Conservation (phyloP, 139 green algal species). For the Haematococcus lacustris region DNA sequence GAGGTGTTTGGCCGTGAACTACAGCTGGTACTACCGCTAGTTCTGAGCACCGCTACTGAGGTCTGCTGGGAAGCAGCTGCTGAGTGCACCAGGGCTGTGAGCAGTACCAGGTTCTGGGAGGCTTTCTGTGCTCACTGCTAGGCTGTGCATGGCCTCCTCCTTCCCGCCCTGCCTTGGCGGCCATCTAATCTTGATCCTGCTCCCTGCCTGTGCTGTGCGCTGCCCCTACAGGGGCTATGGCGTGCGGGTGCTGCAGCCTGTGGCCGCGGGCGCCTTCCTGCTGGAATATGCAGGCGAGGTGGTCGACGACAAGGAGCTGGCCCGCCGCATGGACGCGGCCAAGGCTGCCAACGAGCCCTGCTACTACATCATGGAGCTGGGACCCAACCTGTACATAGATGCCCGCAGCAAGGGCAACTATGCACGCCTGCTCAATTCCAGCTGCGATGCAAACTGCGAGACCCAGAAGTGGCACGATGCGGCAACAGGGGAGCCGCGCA, state of each 20-base stretch:
- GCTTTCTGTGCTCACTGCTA: too few relatives aligned
- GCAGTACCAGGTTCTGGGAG: too few relatives aligned
- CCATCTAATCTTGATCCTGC: too few relatives aligned
- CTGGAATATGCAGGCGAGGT: conserved; percentile 82
- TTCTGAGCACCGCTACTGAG: too few relatives aligned
- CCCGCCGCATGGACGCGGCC: conserved; percentile 52
- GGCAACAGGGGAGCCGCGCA: conserved; percentile 33
- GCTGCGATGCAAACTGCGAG: conserved; percentile 83
- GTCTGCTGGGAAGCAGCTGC: too few relatives aligned
- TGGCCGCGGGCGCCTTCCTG: conserved; percentile 62
- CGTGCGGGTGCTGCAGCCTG: conserved; percentile 41
- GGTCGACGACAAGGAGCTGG: conserved; percentile 33
- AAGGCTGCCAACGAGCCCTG: conserved; percentile 13
- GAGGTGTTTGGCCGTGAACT: too few relatives aligned
- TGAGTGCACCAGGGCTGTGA: too few relatives aligned
- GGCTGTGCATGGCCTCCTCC: too few relatives aligned
- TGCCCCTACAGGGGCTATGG: conserved; percentile 48
- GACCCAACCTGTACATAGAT: conserved; percentile 76
- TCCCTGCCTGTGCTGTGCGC: too few relatives aligned
- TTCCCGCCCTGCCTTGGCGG: too few relatives aligned
- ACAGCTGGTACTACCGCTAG: too few relatives aligned
- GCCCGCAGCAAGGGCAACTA: conserved; percentile 67
- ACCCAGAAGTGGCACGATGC: conserved; percentile 77
- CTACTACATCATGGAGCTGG: conserved; percentile 89
- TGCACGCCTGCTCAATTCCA: conserved; percentile 59